phyloP scores from a whole-genome alignment of 345 rosid genomes.

The Dipteronia dyeriana region DNA sequence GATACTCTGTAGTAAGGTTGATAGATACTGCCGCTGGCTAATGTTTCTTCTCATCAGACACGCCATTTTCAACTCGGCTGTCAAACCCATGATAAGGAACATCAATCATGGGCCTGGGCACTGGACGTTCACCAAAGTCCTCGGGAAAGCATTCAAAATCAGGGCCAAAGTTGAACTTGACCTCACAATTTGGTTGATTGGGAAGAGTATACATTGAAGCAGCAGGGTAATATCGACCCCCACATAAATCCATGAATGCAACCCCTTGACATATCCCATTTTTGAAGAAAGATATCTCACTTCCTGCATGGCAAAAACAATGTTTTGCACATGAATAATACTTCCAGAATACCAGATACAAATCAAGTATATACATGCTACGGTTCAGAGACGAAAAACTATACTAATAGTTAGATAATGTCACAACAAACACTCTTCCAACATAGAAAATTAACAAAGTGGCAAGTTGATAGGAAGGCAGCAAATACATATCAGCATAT shows the following conservation, averaged over 20 bases:
- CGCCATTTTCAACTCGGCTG: slow-evolving; percentile 60
- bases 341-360: slow-evolving; percentile 16
- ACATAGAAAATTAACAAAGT: neutral
- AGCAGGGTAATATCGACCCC: slow-evolving; percentile 94
- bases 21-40: slow-evolving; percentile 36
- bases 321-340: slow-evolving; percentile 7
- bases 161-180: slow-evolving; percentile 95
- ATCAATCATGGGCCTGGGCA: slow-evolving; percentile 74
- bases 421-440: neutral
- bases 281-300: slow-evolving; percentile 93
- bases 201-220: slow-evolving; percentile 99
- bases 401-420: neutral
- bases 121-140: slow-evolving; percentile 67
- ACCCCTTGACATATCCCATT: slow-evolving; percentile 89
- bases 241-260: slow-evolving; percentile 80
- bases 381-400: neutral
- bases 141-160: slow-evolving; percentile 67
- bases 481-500: neutral
- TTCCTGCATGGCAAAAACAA: slow-evolving; percentile 52
- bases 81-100: slow-evolving; percentile 76
- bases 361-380: slow-evolving; percentile 3
- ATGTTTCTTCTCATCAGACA: slow-evolving; percentile 56
- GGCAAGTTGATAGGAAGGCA: slow-evolving; percentile 4
- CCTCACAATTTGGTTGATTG: slow-evolving; percentile 77
- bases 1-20: neutral